Base-by-base conservation (phyloP, 768 basidiomycete genomes). In the Rhodotorula kratochvilovae region DNA sequence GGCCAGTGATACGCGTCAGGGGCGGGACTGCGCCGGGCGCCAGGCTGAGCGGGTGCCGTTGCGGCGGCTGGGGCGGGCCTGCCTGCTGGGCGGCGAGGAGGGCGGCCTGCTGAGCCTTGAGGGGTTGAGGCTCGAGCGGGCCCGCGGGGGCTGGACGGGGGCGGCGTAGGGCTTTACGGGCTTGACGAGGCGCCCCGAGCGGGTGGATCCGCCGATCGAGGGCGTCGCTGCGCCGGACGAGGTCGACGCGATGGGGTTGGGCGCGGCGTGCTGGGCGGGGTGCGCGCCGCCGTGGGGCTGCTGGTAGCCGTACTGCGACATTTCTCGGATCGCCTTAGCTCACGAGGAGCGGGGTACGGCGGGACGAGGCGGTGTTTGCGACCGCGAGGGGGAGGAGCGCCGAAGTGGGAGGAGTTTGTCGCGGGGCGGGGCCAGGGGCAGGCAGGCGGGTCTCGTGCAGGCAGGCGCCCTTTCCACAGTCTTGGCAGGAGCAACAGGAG, bases 121-220 rank as follows among this genome's bases (percentile, higher is more conserved):
- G 36, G 70, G 70, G 57, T 75, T 71, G 54, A 71, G 61, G 35
- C 63, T 35, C 5, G 58, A 53, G 46, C 25, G 59, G n/a, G 25
- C 54, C 7, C 60, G 66, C 2, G 69, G 36, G 2, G 68, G 61
- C 5, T 56, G 16, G 15, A 51, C 53, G 25, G 63, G 23, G 11
- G 73, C 35, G 5, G 39, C n/a, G 25, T 60, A 66, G 8, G 66
- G 66, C 54, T 66, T 68, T 42, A 54, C 51, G 19, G 70, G 73
- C 45, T 66, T 68, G 66, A 68, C 67, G 23, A 46, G 36, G 46
- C 73, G 66, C 5, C 73, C 73, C 25, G 63, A 65, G 45, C 73
- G 69, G 15, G 65, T 66, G 17, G 58, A 25, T 15, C 58, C 58
- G 16, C 42, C 58, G 58, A 31, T 27, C 19, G 63, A 8, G 6